Conservation (phyloP, 208 protist species). For the Endotrypanum monterogeii region DNA sequence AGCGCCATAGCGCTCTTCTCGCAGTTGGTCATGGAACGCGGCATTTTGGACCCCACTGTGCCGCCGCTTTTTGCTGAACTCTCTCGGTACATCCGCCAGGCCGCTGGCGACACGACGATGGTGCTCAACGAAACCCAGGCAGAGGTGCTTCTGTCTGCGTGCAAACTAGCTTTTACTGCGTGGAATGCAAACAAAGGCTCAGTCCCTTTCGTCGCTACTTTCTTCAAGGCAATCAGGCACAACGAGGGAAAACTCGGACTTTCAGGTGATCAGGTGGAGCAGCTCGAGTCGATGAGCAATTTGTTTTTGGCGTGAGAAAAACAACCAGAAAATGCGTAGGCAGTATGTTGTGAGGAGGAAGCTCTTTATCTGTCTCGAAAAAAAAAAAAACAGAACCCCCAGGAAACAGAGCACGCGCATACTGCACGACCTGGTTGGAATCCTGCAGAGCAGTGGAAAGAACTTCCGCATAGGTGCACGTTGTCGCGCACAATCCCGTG, state of each 20-base stretch:
- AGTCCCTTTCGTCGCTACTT: constrained; percentile 57
- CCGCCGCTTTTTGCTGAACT: constrained; percentile 67
- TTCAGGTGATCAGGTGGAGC: constrained; percentile 42
- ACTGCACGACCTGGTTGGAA: not conserved
- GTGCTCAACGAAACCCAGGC: constrained; percentile 56
- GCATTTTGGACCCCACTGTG: constrained; percentile 60
- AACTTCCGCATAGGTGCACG: not conserved
- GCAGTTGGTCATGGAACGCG: constrained; percentile 85
- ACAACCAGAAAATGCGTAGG: not conserved
- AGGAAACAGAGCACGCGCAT: constrained; percentile 3
- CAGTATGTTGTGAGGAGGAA: not conserved
- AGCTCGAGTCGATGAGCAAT: constrained; percentile 68
- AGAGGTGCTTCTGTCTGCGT: constrained; percentile 69
- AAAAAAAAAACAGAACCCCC: not conserved
- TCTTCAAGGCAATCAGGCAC: constrained; percentile 73
- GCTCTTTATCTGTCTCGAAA: not conserved
- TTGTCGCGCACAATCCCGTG: not conserved
- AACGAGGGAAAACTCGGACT: constrained; percentile 62
- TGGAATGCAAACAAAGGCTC: constrained; percentile 67
- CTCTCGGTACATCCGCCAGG: constrained; percentile 45
- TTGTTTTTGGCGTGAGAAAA: constrained; percentile 45
- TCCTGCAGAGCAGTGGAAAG: not conserved
- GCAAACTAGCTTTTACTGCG: constrained; percentile 78
- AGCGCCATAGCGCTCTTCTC: constrained; percentile 66
- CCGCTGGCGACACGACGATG: constrained; percentile 31